A percentile compares a stretch with the other conserved stretches of the same genome.
Evolutionary conservation across 805 yeast genomes (phyloP).

Genomic region (Starmerella geochares): DNA sequence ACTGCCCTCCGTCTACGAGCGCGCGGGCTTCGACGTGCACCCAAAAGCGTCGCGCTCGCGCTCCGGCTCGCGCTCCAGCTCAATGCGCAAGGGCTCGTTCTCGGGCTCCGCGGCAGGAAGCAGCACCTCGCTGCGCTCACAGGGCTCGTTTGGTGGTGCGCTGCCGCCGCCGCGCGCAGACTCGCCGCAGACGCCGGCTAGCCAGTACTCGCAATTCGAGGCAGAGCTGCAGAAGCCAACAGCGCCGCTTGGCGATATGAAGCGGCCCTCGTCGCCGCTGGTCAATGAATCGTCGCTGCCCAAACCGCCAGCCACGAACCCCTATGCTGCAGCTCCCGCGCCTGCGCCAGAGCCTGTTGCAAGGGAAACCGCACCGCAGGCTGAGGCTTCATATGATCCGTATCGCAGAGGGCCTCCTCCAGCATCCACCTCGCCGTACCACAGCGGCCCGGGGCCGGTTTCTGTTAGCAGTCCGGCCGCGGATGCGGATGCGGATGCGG

Average conservation of each 20-base stretch:
- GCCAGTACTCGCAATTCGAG: slow-evolving; percentile 4
- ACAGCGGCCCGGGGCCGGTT: too few species aligned
- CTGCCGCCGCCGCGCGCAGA: neutral
- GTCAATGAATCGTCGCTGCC: neutral
- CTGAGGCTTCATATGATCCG: too few species aligned
- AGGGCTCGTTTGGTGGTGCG: neutral
- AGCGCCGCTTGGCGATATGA: neutral
- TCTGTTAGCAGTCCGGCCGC: too few species aligned
- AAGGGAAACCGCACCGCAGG: too few species aligned
- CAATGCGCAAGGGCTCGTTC: slow-evolving; percentile 5
- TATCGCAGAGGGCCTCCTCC: too few species aligned
- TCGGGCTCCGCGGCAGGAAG: slow-evolving; percentile 2
- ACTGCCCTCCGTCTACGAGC: slow-evolving; percentile 34
- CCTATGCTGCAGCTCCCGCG: neutral
- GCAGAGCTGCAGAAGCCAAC: neutral
- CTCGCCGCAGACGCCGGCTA: neutral
- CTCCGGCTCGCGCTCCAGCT: slow-evolving; percentile 16
- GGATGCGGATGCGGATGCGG: too few species aligned
- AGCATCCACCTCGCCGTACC: too few species aligned
- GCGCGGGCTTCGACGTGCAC: slow-evolving; percentile 36
- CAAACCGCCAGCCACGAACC: neutral
- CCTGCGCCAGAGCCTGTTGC: neutral
- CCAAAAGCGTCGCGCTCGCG: slow-evolving; percentile 10
- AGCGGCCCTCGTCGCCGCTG: slow-evolving; percentile 6
- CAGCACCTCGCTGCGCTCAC: neutral